phyloP scores from a whole-genome alignment of 192 early-diverging fungal genomes.

The Powellomyces hirtus region DNA sequence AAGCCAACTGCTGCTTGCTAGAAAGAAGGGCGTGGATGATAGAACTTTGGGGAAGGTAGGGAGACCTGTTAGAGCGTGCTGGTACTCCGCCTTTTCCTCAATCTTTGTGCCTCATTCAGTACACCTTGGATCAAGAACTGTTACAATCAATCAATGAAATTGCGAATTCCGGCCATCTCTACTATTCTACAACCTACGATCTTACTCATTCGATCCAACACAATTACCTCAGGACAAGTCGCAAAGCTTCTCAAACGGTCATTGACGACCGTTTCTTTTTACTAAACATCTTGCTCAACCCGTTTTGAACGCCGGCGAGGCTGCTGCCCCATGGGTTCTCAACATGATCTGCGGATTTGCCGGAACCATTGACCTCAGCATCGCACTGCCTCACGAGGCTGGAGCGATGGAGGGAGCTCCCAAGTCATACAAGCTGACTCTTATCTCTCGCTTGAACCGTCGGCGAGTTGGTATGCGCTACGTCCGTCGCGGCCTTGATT shows the following conservation, averaged over 20 bases:
- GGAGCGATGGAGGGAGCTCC: not conserved
- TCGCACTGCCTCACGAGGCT: conserved; percentile 1
- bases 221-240: conserved; percentile 31
- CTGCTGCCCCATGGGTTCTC: conserved; percentile 40
- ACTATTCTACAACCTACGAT: conserved; percentile 54
- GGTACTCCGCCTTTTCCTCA: too few species aligned
- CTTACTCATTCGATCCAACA: conserved; percentile 58
- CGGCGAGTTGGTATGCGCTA: conserved; percentile 52
- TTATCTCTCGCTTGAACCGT: conserved; percentile 49
- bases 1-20: not conserved
- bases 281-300: conserved; percentile 38
- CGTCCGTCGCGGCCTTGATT: conserved; percentile 51
- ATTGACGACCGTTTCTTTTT: conserved; percentile 59
- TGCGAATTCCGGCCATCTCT: conserved; percentile 47
- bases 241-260: conserved; percentile 30
- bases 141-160: conserved; percentile 38
- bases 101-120: conserved; percentile 16
- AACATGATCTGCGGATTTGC: conserved; percentile 49
- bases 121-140: conserved; percentile 40
- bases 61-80: too few species aligned
- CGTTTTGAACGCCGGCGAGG: conserved; percentile 23
- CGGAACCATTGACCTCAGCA: conserved; percentile 44
- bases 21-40: conserved; percentile 19
- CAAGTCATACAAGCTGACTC: conserved; percentile 39
- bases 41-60: conserved; percentile 33